Base-by-base conservation (phyloP, 2,329 filamentous ascomycete genomes). In the Canariomyces notabilis region DNA sequence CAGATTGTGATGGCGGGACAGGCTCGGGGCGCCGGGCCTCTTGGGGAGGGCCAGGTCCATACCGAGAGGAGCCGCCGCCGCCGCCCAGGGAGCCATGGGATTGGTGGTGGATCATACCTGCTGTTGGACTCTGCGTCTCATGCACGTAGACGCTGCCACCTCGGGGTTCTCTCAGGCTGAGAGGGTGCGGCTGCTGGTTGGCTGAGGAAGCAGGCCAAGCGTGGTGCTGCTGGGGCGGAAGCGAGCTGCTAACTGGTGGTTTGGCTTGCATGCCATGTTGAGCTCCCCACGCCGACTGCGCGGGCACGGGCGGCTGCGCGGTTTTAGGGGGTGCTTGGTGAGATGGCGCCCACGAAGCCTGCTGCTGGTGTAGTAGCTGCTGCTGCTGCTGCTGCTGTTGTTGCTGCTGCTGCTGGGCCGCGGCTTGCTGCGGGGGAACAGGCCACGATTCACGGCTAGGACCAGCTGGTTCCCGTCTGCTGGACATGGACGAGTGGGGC, bases 401-500 rank as follows among this genome's bases (percentile, higher is more conserved):
- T 37, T 51, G 56, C 7, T 51, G 51, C 18, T 52, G 48, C 15
- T 44, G 50, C 11, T 49, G 48, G 4, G 42, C 50, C 42, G 59
- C 43, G 41, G 61, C 31, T 51, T 45, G 21, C 52, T 56, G 63
- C 29, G 57, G 58, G 22, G 57, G 52, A 21, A 60, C 59, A 63
- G 67, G 70, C 40, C 62, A 63, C 5, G 57, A 49, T 32, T 72
- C 70, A 19, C 70, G 61, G 20, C 57, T 57, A 1, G 61, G 55
- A 7, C 58, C 65, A 14, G 59, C 66, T 0, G 70, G 57, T 37
- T 78, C 75, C 16, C 73, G 69, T 9, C 67, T 62, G 21, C 71
- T 67, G 11, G 71, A 58, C 12, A 65, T 59, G 18, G 69, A 57
- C n/a, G 67, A 65, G 57, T 80, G 76, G 8, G 67, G 60, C 1